Percentiles rank a stretch among this genome's conserved stretches.
These are phyloP conservation scores for Schizophyllum commune DNA, from an alignment of 1,284 basidiomycete species.

Conservation along the genomic window DNA sequence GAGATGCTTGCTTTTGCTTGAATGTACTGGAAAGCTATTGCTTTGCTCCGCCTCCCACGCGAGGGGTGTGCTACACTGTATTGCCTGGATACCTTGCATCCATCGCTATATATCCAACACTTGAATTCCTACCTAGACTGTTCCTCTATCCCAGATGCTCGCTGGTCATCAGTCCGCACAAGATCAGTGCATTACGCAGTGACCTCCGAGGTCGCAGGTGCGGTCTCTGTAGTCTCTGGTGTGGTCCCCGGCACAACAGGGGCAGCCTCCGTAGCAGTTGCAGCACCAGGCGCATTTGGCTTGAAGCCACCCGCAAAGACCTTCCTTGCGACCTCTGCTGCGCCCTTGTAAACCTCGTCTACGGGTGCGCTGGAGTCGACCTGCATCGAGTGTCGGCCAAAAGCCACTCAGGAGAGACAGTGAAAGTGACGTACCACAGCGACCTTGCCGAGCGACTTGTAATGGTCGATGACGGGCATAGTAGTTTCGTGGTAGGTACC, in stretches of 20 bases:
- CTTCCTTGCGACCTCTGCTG: constrained; percentile 47
- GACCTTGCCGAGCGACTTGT: constrained; percentile 66
- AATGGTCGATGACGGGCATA: constrained; percentile 95
- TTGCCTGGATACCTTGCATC: too few species aligned
- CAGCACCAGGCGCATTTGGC: too few species aligned
- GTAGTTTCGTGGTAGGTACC: constrained; percentile 88
- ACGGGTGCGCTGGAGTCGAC: constrained; percentile 73
- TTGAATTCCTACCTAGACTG: background rate
- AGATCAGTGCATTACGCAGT: too few species aligned
- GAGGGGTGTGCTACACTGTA: too few species aligned
- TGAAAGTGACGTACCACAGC: constrained; percentile 52
- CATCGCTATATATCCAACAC: background rate
- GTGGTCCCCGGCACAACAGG: too few species aligned
- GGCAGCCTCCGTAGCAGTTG: background rate
- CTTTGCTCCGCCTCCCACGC: too few species aligned
- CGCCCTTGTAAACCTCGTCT: constrained; percentile 65
- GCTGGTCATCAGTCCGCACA: background rate
- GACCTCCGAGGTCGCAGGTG: too few species aligned
- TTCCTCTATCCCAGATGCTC: background rate
- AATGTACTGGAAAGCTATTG: too few species aligned
- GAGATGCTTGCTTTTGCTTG: background rate
- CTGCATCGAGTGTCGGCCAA: constrained; percentile 29
- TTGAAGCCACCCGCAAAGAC: constrained; percentile 22
- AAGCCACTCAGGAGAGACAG: background rate
- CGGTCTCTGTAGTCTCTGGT: too few species aligned